Evolutionary conservation across 306 rosid genomes (phyloP).

Genomic region (Rosa lucieae): DNA sequence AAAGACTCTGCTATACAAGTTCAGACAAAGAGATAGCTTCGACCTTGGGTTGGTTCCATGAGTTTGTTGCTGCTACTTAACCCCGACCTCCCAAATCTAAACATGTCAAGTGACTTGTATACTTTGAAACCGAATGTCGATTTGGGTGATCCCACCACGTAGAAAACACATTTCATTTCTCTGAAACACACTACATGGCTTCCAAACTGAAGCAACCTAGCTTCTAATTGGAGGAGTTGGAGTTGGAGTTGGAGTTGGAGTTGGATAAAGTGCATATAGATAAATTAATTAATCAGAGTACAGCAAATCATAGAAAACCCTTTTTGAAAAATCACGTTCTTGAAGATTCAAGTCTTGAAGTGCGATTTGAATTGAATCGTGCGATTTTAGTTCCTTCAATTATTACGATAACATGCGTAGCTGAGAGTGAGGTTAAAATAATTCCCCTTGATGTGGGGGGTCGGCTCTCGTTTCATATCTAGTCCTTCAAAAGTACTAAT

Average conservation of each 20-base stretch:
- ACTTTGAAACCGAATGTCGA: too few relatives aligned
- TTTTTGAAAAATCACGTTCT: not conserved
- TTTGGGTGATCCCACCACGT: too few relatives aligned
- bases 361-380: not conserved
- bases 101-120: too few relatives aligned
- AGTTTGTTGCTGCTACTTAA: too few relatives aligned
- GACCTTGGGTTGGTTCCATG: too few relatives aligned
- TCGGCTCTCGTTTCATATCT: not conserved
- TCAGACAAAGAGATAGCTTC: too few relatives aligned
- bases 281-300: not conserved
- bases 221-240: not conserved
- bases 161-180: not conserved
- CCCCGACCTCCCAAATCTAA: too few relatives aligned
- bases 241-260: not conserved
- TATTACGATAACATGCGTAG: not conserved
- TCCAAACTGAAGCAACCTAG: not conserved
- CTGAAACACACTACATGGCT: not conserved
- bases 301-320: not conserved
- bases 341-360: not conserved
- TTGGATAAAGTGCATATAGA: not conserved
- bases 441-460: not conserved
- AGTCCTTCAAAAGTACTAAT: not conserved
- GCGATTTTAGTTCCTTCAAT: not conserved
- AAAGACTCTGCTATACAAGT: too few relatives aligned
- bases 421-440: not conserved